phyloP scores from a whole-genome alignment of 2,329 filamentous ascomycete species.

The Hysterium pulicare region DNA sequence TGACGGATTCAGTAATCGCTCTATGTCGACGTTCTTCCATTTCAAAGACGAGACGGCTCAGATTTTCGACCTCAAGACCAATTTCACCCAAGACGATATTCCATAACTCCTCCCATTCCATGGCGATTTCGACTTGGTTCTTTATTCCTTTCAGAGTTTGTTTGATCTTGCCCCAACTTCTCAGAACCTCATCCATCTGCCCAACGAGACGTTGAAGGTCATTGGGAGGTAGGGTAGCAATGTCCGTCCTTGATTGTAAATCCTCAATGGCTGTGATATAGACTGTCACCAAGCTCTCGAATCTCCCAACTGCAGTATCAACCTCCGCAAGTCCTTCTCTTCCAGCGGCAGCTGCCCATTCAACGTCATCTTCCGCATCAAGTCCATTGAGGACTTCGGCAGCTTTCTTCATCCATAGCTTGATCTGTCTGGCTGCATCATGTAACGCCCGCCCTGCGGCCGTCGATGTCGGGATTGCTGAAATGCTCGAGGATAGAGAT shows the following conservation, averaged over 20 bases:
- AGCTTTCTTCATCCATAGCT: conserved; percentile 89
- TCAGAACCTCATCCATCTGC: conserved; percentile 85
- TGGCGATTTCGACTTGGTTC: conserved; percentile 88
- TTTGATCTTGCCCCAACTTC: conserved; percentile 81
- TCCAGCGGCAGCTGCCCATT: conserved; percentile 90
- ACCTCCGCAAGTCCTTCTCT: conserved; percentile 71
- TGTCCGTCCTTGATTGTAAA: conserved; percentile 75
- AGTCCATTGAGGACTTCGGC: conserved; percentile 83
- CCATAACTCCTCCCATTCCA: conserved; percentile 99
- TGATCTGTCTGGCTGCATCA: conserved; percentile 86
- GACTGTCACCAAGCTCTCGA: conserved; percentile 85
- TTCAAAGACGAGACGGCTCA: conserved; percentile 82
- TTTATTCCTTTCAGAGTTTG: conserved; percentile 74
- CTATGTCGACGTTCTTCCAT: conserved; percentile 95
- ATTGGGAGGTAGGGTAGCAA: conserved; percentile 64
- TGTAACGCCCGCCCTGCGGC: conserved; percentile 80
- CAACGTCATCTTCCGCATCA: conserved; percentile 93
- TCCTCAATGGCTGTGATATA: conserved; percentile 94
- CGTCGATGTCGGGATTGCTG: conserved; percentile 78
- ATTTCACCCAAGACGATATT: conserved; percentile 91
- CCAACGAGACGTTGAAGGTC: conserved; percentile 72
- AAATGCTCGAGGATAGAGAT: conserved; percentile 77
- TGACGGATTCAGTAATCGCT: conserved; percentile 57
- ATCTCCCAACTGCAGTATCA: conserved; percentile 70
- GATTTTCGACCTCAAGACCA: conserved; percentile 77